These are phyloP conservation scores for Metarhizium rileyi DNA, from an alignment of 2,329 filamentous ascomycete genomes.

Conservation along the genomic window DNA sequence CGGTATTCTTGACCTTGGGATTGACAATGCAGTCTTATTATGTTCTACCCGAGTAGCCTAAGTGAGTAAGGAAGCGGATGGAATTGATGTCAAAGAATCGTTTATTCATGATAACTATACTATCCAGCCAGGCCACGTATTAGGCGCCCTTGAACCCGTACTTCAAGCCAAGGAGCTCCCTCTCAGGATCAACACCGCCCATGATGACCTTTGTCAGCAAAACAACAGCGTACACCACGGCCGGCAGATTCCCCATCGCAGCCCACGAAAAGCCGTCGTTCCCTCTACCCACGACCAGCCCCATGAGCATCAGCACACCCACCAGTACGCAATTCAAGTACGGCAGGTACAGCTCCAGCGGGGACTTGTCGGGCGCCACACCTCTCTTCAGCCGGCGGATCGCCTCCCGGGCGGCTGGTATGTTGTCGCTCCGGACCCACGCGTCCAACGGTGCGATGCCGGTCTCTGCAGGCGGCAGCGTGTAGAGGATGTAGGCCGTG, in stretches of 20 bases:
- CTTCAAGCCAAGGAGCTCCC: slow-evolving; percentile 50
- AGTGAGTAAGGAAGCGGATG: not conserved
- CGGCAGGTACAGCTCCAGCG: slow-evolving; percentile 50
- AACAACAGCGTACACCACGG: slow-evolving; percentile 49
- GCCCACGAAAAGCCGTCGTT: slow-evolving; percentile 25
- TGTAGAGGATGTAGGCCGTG: slow-evolving; percentile 51
- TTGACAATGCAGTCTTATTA: too few relatives aligned
- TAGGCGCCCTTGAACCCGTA: slow-evolving; percentile 62
- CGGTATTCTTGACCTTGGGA: too few relatives aligned
- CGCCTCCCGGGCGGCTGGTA: slow-evolving; percentile 10
- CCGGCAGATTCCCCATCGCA: slow-evolving; percentile 42
- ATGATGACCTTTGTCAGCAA: slow-evolving; percentile 56
- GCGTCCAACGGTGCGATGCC: slow-evolving; percentile 41
- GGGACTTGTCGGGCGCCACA: slow-evolving; percentile 19
- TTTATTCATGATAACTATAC: not conserved
- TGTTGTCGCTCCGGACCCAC: slow-evolving; percentile 22
- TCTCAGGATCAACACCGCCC: slow-evolving; percentile 57
- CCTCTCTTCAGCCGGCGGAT: slow-evolving; percentile 10
- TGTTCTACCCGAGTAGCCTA: too few relatives aligned
- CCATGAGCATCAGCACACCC: slow-evolving; percentile 38
- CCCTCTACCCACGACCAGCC: slow-evolving; percentile 26
- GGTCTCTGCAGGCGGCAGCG: slow-evolving; percentile 43
- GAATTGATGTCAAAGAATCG: not conserved
- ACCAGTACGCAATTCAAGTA: slow-evolving; percentile 51
- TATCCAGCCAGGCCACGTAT: not conserved